Base-by-base conservation (phyloP, 2,329 filamentous ascomycete genomes). In the Pseudocercospora cruenta region DNA sequence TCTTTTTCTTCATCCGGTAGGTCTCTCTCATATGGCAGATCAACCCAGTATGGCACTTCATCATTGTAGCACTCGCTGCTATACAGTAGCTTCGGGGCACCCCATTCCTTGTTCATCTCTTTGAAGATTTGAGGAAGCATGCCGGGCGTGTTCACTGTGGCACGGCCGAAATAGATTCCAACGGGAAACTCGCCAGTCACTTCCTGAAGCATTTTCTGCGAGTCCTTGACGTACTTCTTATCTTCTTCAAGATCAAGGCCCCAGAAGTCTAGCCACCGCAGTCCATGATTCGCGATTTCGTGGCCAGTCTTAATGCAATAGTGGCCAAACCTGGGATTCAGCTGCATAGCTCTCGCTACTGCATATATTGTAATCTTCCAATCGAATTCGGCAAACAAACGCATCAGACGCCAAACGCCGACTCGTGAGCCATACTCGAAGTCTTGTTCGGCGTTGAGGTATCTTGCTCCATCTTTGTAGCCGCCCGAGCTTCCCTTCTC, bases 31-130 rank as follows among this genome's bases (percentile, higher is more conserved):
- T 79, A 76, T 0, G 84, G 83, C 1, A 86, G 74, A 70, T 86
- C 84, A 4, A 82, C 78, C 85, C 84, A 86, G 73, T 86, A 86
- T 0, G 85, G 84, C 5, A 86, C 76, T 64, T 87, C 85, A 64
- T 87, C 85, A 14, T 83, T 83, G 65, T 86, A 87, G 0, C 79
- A 80, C 67, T 87, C 85, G 16, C 77, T 78, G 22, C 80, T 79
- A 79, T 83, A 87, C 0, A 85, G 72, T 0, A 87, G 78, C 63
- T 80, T 79, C 59, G 69, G 68, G 45, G 67, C 70, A 1, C 66
- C 68, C 45, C 58, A 51, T 81, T 80, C 16, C 81, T 82, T 8
- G 69, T 71, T 68, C 78, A 86, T 82, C 73, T 86, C 84, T 66
- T 83, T 80, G 73, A 83, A 85, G 2, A 83, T 80, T 67, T 82